Conservation (phyloP, 2,329 filamentous ascomycete genomes). For the Claviceps capensis region DNA sequence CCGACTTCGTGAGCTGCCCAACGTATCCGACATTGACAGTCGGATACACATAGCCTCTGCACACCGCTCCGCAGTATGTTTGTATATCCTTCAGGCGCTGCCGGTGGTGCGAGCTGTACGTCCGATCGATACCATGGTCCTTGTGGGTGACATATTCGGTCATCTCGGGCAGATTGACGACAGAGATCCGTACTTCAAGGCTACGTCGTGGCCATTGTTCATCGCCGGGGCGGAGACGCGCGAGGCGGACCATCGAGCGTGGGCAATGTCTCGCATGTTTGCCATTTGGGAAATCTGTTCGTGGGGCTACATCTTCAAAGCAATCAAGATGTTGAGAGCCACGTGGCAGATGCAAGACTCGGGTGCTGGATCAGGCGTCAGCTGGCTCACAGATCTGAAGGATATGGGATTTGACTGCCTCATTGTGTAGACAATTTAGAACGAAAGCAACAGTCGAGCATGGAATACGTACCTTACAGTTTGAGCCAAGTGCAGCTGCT, state of each 20-base stretch:
- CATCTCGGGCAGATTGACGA: constrained; percentile 35
- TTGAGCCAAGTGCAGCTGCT: too few relatives aligned
- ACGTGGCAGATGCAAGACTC: constrained; percentile 32
- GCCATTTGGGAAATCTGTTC: constrained; percentile 31
- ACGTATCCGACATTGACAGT: constrained; percentile 25
- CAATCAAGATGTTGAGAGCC: constrained; percentile 33
- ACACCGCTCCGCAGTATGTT: constrained; percentile 31
- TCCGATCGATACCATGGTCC: constrained; percentile 26
- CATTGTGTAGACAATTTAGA: constrained; percentile 24
- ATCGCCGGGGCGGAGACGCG: constrained; percentile 42
- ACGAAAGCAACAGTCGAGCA: not conserved
- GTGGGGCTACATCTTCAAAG: constrained; percentile 37
- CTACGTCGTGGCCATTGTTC: constrained; percentile 46
- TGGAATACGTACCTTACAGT: too few relatives aligned
- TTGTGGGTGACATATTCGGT: constrained; percentile 36
- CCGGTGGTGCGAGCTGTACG: constrained; percentile 23
- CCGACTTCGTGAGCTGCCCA: constrained; percentile 21
- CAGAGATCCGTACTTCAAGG: constrained; percentile 41
- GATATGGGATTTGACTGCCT: constrained; percentile 31
- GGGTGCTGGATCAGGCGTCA: constrained; percentile 12
- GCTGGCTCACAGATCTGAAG: constrained; percentile 30
- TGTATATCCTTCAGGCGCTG: constrained; percentile 32
- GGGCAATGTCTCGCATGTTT: constrained; percentile 35
- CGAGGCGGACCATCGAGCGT: constrained; percentile 30
- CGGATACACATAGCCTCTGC: constrained; percentile 30